Conservation (phyloP, 306 rosid genomes). For the Arachis stenosperma region DNA sequence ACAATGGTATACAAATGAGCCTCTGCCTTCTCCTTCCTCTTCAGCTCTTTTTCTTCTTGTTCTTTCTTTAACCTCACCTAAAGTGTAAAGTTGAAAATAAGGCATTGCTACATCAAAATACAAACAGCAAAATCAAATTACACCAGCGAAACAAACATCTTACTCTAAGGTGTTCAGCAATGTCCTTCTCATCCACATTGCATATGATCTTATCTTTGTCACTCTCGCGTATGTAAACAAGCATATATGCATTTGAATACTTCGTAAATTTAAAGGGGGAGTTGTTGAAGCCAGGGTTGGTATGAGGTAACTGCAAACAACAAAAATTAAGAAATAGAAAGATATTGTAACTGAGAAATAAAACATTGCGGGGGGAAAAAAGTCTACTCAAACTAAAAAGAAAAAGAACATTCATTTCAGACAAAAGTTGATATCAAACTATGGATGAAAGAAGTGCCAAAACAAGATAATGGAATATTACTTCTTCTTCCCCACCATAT, state of each 20-base stretch:
- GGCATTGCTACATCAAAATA: conserved; percentile 13
- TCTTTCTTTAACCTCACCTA: conserved; percentile 88
- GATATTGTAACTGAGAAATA: neutral
- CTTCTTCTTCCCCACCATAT: conserved; percentile 99
- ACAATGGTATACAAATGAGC: conserved; percentile 86
- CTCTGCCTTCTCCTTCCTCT: conserved; percentile 86
- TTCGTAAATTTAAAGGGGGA: conserved; percentile 89
- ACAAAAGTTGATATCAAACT: neutral
- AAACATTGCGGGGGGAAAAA: neutral
- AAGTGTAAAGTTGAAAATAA: conserved; percentile 27
- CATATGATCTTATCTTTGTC: conserved; percentile 91
- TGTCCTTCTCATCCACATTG: conserved; percentile 86
- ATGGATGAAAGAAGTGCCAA: conserved; percentile 10
- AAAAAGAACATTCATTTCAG: conserved; percentile 4
- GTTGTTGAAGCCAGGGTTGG: conserved; percentile 88
- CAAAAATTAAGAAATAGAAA: conserved; percentile 19
- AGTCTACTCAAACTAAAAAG: neutral
- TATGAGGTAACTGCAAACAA: conserved; percentile 70
- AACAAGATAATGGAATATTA: conserved; percentile 33
- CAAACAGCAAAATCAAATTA: conserved; percentile 17
- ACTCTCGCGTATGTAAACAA: conserved; percentile 88
- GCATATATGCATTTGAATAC: conserved; percentile 95
- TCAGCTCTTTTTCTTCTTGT: conserved; percentile 85
- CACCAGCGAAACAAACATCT: conserved; percentile 30
- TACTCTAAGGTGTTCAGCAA: conserved; percentile 89